These are phyloP conservation scores for Podaxis rugospora DNA, from an alignment of 768 basidiomycete species.

Conservation along the genomic window DNA sequence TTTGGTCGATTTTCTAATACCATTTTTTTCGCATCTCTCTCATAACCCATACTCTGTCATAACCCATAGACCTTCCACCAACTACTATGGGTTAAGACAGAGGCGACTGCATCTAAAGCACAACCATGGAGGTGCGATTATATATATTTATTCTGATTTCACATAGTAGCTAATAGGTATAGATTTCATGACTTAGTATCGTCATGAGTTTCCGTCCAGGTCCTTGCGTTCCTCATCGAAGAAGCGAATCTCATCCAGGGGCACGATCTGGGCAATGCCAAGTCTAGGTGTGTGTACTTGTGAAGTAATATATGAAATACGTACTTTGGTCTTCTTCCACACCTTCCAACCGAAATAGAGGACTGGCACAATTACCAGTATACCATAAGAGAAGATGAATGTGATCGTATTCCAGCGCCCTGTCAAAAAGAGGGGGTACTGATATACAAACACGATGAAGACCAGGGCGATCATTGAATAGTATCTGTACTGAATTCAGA, in stretches of 20 bases:
- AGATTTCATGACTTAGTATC: neutral
- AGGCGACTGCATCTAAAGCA: neutral
- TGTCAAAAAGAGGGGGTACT: constrained; percentile 48
- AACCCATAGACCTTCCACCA: too few relatives aligned
- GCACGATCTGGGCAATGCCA: neutral
- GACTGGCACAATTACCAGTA: constrained; percentile 37
- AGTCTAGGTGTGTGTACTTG: neutral
- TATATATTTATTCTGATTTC: neutral
- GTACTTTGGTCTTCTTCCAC: constrained; percentile 32
- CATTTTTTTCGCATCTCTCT: too few relatives aligned
- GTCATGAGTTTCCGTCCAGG: neutral
- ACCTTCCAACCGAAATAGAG: constrained; percentile 45
- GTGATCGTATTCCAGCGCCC: constrained; percentile 42
- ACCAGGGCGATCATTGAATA: constrained; percentile 38
- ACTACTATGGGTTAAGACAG: too few relatives aligned
- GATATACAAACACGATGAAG: constrained; percentile 42
- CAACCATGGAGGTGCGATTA: neutral
- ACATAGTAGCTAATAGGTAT: neutral
- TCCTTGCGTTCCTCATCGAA: constrained; percentile 1
- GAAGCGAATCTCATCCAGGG: neutral
- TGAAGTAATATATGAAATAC: neutral
- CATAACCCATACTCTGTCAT: too few relatives aligned
- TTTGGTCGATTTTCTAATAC: too few relatives aligned
- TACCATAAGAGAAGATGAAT: constrained; percentile 46
- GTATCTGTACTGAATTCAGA: constrained; percentile 26